A percentile compares a stretch with the other conserved stretches of the same genome.
Conservation (phyloP, 1,284 basidiomycete species). For the Ceratobasidium papillatum region DNA sequence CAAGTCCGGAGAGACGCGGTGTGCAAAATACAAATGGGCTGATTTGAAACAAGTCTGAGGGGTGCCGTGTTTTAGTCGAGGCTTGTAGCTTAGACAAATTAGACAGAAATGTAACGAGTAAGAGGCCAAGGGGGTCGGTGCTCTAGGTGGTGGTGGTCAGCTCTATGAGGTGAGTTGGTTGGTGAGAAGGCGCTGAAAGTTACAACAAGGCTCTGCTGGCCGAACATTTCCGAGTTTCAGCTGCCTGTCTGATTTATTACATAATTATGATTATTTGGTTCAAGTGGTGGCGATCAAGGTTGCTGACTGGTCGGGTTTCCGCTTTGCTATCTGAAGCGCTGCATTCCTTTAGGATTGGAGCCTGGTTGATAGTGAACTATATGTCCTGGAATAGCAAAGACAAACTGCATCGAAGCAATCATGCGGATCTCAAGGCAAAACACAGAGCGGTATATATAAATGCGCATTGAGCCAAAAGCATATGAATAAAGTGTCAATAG, state of each 20-base stretch:
- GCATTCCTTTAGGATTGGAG: too few species aligned
- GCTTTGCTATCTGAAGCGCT: too few species aligned
- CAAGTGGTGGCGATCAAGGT: too few species aligned
- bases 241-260: not conserved
- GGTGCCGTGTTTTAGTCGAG: not conserved
- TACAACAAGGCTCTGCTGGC: not conserved
- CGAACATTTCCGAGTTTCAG: not conserved
- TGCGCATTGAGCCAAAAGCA: not conserved
- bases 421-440: not conserved
- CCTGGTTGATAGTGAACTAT: not conserved
- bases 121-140: not conserved
- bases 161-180: conserved; percentile 1
- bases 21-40: not conserved
- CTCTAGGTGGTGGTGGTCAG: not conserved
- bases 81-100: not conserved
- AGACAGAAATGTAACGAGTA: not conserved
- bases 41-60: not conserved
- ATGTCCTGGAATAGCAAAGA: too few species aligned
- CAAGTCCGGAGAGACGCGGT: not conserved
- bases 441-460: not conserved
- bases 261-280: not conserved
- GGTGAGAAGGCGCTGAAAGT: not conserved
- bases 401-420: not conserved
- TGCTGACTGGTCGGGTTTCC: too few species aligned
- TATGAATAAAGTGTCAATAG: not conserved